Base-by-base conservation (phyloP, 306 rosid genomes). In the Carpinus viminea region DNA sequence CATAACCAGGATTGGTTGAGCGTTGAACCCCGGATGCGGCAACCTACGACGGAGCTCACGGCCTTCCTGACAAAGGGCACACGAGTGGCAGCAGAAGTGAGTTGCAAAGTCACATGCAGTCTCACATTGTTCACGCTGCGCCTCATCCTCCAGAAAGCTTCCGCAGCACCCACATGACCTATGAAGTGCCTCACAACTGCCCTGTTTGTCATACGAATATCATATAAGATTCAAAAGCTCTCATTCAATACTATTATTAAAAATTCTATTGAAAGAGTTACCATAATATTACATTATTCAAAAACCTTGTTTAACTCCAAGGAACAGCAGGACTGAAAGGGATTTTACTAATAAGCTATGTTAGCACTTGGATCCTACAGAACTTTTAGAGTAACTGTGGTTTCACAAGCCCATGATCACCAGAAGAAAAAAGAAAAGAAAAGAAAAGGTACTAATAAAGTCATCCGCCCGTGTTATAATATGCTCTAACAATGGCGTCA, bases 31-130 rank as follows among this genome's bases (percentile, higher is more conserved):
- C 0, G 99, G 98, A 83, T 96, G 99, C 73, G 92, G 96, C 72
- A 88, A 56, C 84, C 91, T 88, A 13, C 97, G 96, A 28, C 98
- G 99, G 82, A 96, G 86, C 89, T 96, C 97, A 24, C 99, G 99
- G 8, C 94, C 98, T 82, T 96, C 99, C 85, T 96, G 98, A 78
- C 99, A 96, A 41, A 96, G 96, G 61, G 99, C 93, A 51, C 98
- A 93, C 2, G 46, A 55, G 87, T 96, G 99, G 83, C 96, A 96
- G 74, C 89, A 96, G 75, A 93, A 74, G 68, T 96, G 99, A 65
- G 99, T 89, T 4, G 87, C 92, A 61, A 92, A 72, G 83, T 95
- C 99, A 78, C 96, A 93, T 9, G 87, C 84, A 0, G 91, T 76
- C 79, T 96, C 99, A 4, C 92, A 91, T 72, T 86, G 93, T 78